Evolutionary conservation across 75 land plant species (phyloP), one percentile per base, ranked within the genome.

Genomic region (Pinus taeda): DNA sequence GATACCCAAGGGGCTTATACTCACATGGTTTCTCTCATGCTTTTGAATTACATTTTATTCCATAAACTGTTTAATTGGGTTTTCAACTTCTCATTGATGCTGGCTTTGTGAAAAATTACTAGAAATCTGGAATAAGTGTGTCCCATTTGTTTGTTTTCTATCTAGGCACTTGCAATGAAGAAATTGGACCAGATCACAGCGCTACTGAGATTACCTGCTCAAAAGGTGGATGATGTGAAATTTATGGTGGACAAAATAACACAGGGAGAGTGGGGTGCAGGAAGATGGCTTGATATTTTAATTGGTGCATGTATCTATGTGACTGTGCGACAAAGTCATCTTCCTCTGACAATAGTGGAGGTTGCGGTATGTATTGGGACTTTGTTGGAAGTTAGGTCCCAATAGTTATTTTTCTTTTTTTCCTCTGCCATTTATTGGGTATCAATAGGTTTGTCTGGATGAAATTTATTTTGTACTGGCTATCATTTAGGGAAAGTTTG

Each of bases 201-300:
- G 15, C 42, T 80, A 39, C 22, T 83, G 77, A 73, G 84, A 15
- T 76, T 83, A 36, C 83, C 76, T 33, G 57, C 36, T 6, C 76
- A 83, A 18, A 81, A 30, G 45, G 84, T 81, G 12, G 58, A 67
- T 20, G 75, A 76, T 12, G 85, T 82, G 30, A 69, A 76, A 59
- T 66, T 59, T 53, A 71, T 83, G 79, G 22, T 83, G 75, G 79
- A 81, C 29, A 30, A 60, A 4, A 18, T 73, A 45, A 59, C 83
- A 73, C 67, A 81, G 21, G 84, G 84, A 37, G 75, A 81, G 42
- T 80, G 83, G 85, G 85, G 84, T 13, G 37, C 80, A 59, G 83
- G 85, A 49, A 75, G 83, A 71, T 83, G 85, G 85, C 55, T 83
- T 22, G 85, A 83, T 33, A 65, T 81, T 71, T 57, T 83, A 57